These are phyloP conservation scores for Mortierella sp. DNA, from an alignment of 371 early-diverging fungal genomes.

Conservation along the genomic window DNA sequence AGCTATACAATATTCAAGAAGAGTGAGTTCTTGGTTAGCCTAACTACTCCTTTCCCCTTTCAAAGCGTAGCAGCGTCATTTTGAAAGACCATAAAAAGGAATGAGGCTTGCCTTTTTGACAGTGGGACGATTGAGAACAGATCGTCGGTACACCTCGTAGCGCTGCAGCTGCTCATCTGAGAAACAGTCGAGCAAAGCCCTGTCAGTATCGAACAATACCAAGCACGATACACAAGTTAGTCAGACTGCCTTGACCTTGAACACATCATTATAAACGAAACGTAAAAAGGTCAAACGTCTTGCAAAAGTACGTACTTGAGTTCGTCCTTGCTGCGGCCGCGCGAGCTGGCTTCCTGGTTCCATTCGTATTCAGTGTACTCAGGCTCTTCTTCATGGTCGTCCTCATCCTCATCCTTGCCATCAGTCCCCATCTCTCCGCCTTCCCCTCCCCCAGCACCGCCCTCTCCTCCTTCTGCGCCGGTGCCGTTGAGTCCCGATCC, in stretches of 20 bases:
- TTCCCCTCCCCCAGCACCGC: conserved; percentile 4
- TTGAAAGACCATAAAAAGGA: background rate
- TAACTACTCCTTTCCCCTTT: background rate
- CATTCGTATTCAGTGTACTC: conserved; percentile 57
- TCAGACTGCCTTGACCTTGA: background rate
- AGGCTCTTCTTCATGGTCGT: conserved; percentile 57
- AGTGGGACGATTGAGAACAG: conserved; percentile 87
- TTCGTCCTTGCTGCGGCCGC: conserved; percentile 58
- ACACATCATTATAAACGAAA: too few species aligned
- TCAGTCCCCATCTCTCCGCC: conserved; percentile 30
- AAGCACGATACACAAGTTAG: background rate
- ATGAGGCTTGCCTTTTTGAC: conserved; percentile 79
- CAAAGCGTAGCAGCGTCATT: background rate
- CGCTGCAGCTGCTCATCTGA: conserved; percentile 86
- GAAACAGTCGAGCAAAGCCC: conserved; percentile 84
- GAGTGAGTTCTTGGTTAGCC: background rate
- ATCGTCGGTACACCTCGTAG: conserved; percentile 92
- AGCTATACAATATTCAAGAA: conserved; percentile 58
- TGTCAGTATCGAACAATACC: conserved; percentile 27
- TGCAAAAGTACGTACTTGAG: conserved; percentile 41
- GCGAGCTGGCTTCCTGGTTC: conserved; percentile 51
- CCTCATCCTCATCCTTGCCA: conserved; percentile 57
- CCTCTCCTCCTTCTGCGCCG: background rate
- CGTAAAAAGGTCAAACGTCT: too few species aligned
- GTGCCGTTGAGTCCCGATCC: background rate